phyloP scores from a whole-genome alignment of 2,329 filamentous ascomycete species.

The Akanthomyces muscarius region DNA sequence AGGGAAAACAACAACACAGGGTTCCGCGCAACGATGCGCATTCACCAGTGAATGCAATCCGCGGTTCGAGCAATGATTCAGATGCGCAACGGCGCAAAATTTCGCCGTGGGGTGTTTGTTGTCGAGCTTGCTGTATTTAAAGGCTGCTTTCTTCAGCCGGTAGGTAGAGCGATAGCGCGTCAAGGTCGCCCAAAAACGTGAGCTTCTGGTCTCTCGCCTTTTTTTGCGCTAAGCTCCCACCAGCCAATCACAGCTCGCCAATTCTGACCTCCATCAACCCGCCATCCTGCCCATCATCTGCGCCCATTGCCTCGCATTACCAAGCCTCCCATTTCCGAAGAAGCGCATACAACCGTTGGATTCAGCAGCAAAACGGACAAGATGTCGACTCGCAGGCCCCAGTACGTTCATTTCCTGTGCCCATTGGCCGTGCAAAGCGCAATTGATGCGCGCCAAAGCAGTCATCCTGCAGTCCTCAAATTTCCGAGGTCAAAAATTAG shows the following conservation, averaged over 20 bases:
- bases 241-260: conserved; percentile 35
- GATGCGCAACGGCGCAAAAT: background rate
- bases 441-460: conserved; percentile 22
- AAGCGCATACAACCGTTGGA: conserved; percentile 22
- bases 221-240: conserved; percentile 29
- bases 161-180: conserved; percentile 1
- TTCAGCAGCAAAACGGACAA: conserved; percentile 29
- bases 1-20: conserved; percentile 2
- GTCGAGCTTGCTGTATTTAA: background rate
- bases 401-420: conserved; percentile 33
- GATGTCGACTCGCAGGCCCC: conserved; percentile 41
- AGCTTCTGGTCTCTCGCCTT: conserved; percentile 20
- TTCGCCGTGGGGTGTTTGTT: background rate
- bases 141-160: background rate
- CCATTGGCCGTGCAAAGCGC: background rate
- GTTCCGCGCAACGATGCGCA: background rate
- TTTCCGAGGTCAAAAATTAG: background rate
- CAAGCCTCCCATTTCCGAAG: conserved; percentile 23
- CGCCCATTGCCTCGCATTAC: conserved; percentile 23
- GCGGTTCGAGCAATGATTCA: background rate
- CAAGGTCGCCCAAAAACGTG: conserved; percentile 5
- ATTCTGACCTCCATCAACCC: conserved; percentile 39
- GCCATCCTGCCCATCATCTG: conserved; percentile 26
- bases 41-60: background rate
- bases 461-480: background rate